These are phyloP conservation scores for Metschnikowia chrysomelidarum DNA, from an alignment of 805 yeast species.

Conservation along the genomic window DNA sequence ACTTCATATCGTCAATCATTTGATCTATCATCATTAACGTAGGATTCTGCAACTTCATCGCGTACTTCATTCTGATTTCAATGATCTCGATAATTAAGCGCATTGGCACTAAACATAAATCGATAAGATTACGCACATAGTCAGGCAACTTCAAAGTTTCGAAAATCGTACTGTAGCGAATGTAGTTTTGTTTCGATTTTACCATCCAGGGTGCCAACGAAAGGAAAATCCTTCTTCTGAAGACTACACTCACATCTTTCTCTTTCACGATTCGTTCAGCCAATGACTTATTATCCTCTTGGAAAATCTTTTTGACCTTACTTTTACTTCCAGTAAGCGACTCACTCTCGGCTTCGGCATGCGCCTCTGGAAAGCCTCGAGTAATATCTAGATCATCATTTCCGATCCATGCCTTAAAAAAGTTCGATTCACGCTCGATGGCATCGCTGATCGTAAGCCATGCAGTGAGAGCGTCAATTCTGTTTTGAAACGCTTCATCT, in stretches of 20 bases:
- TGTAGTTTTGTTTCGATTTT: slow-evolving; percentile 72
- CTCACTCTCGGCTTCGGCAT: slow-evolving; percentile 14
- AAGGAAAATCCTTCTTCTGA: slow-evolving; percentile 63
- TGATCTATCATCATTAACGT: slow-evolving; percentile 97
- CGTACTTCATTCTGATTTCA: slow-evolving; percentile 69
- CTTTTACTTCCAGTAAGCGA: slow-evolving; percentile 4
- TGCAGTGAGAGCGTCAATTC: slow-evolving; percentile 75
- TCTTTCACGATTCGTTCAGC: slow-evolving; percentile 84
- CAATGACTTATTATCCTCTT: slow-evolving; percentile 62
- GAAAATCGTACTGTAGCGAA: slow-evolving; percentile 59
- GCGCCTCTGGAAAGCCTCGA: slow-evolving; percentile 22
- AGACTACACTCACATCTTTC: slow-evolving; percentile 69
- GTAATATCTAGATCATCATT: slow-evolving; percentile 72
- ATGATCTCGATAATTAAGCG: slow-evolving; percentile 77
- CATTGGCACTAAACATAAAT: slow-evolving; percentile 72
- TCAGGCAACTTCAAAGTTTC: slow-evolving; percentile 72
- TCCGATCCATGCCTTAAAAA: slow-evolving; percentile 79
- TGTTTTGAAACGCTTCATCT: slow-evolving; percentile 57
- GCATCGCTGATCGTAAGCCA: slow-evolving; percentile 79
- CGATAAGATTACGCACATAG: slow-evolving; percentile 61
- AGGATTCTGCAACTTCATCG: slow-evolving; percentile 75
- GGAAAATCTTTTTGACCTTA: slow-evolving; percentile 38
- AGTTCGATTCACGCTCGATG: slow-evolving; percentile 56
- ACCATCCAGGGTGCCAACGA: slow-evolving; percentile 79
- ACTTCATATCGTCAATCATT: slow-evolving; percentile 79